Evolutionary conservation across 129 eudicot species (phyloP).

Genomic region (Deinandra increscens): DNA sequence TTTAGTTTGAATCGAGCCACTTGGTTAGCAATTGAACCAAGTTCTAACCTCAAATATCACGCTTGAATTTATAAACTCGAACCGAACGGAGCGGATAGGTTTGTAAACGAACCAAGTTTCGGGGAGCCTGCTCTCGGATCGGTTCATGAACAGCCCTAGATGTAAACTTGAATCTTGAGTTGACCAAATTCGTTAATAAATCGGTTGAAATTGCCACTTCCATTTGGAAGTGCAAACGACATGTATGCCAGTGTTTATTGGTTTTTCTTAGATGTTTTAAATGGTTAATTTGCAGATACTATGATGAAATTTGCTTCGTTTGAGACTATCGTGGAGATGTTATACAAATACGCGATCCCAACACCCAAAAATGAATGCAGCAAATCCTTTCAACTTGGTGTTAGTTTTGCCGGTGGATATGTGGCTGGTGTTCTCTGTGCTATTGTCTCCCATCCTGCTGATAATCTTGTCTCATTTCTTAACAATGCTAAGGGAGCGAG

Average conservation of each 20-base stretch:
- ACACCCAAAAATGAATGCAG: conserved; percentile 82
- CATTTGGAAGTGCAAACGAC: not conserved
- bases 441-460: conserved; percentile 39
- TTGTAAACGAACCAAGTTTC: no score
- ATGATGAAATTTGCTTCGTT: conserved; percentile 99
- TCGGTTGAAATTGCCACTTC: conserved; percentile 1
- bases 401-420: conserved; percentile 94
- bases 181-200: not conserved
- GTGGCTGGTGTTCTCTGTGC: conserved; percentile 72
- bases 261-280: not conserved
- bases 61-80: no score
- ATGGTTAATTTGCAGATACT: conserved; percentile 61
- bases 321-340: conserved; percentile 79
- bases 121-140: no score
- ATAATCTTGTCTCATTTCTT: conserved; percentile 39
- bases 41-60: no score
- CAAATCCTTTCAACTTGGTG: conserved; percentile 78
- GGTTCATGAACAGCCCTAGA: no score
- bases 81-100: no score
- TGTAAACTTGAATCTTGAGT: no score
- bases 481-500: conserved; percentile 44
- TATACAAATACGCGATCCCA: conserved; percentile 81
- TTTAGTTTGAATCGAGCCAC: no score
- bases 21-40: no score
- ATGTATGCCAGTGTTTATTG: not conserved